A percentile compares a stretch with the other conserved stretches of the same genome.
phyloP scores from a whole-genome alignment of 306 rosid species.

The Corylus avellana region DNA sequence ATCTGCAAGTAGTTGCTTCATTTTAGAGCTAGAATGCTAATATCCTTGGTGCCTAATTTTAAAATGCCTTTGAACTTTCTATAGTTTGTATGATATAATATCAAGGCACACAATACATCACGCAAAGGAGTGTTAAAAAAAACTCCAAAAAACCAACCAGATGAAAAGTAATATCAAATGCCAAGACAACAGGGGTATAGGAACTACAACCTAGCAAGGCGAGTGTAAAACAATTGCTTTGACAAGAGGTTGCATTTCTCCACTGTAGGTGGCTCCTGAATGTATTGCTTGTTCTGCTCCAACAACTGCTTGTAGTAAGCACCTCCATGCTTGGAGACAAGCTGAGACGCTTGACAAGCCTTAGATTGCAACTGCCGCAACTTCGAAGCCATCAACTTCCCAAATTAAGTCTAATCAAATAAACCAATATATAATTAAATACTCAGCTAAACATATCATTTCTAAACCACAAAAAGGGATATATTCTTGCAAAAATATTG shows the following conservation, averaged over 20 bases:
- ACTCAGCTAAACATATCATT: neutral
- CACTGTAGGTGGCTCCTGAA: slow-evolving; percentile 85
- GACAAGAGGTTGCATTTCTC: slow-evolving; percentile 83
- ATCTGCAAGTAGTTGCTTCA: neutral
- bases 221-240: slow-evolving; percentile 82
- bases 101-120: neutral
- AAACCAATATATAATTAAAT: neutral
- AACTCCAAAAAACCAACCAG: slow-evolving; percentile 10
- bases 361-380: slow-evolving; percentile 72
- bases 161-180: slow-evolving; percentile 4
- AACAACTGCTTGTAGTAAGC: slow-evolving; percentile 71
- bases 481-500: neutral
- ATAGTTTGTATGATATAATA: neutral
- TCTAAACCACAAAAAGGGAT: neutral
- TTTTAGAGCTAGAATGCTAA: neutral
- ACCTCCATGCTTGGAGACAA: slow-evolving; percentile 58
- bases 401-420: slow-evolving; percentile 25
- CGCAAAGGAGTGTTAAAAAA: neutral
- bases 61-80: neutral
- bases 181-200: slow-evolving; percentile 12
- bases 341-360: slow-evolving; percentile 79
- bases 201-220: slow-evolving; percentile 81
- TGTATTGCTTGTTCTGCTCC: slow-evolving; percentile 87
- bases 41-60: neutral
- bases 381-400: slow-evolving; percentile 67